Conservation (phyloP, 106 monocot species). For the Phalaenopsis aphrodite region DNA sequence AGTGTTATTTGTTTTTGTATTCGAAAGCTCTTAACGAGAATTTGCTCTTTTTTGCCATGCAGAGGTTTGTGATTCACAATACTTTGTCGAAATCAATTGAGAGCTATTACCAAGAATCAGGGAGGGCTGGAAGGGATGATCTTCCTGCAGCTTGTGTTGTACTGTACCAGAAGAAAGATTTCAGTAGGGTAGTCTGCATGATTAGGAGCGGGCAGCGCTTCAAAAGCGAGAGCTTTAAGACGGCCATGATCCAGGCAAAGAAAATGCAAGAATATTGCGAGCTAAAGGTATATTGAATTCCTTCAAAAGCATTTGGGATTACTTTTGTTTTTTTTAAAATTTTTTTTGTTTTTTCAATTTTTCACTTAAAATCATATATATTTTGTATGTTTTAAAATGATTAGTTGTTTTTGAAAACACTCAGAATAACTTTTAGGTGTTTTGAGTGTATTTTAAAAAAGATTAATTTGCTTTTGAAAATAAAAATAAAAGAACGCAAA, state of each 20-base stretch:
- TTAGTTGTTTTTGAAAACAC: too few species aligned
- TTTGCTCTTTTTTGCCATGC: conserved; percentile 11
- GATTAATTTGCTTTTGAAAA: too few species aligned
- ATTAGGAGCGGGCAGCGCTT: conserved; percentile 46
- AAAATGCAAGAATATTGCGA: conserved; percentile 97
- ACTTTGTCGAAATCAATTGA: conserved; percentile 97
- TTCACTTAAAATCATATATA: too few species aligned
- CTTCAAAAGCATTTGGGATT: not conserved
- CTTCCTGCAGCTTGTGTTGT: conserved; percentile 64
- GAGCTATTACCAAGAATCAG: conserved; percentile 99
- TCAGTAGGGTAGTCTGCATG: conserved; percentile 97
- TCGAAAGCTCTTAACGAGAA: not conserved
- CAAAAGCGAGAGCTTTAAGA: conserved; percentile 62
- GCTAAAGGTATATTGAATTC: conserved; percentile 54
- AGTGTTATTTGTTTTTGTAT: not conserved
- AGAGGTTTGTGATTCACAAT: conserved; percentile 93
- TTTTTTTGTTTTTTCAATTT: too few species aligned
- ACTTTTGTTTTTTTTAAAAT: too few species aligned
- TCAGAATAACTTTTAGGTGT: too few species aligned
- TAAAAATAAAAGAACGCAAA: too few species aligned
- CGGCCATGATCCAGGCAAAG: conserved; percentile 89
- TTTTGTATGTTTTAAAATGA: too few species aligned
- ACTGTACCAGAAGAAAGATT: conserved; percentile 93
- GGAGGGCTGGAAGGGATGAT: conserved; percentile 89
- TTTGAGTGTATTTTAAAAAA: too few species aligned